A percentile compares a stretch with the other conserved stretches of the same genome.
phyloP scores from a whole-genome alignment of 805 yeast species.

The Vanderwaltozyma tropicalis region DNA sequence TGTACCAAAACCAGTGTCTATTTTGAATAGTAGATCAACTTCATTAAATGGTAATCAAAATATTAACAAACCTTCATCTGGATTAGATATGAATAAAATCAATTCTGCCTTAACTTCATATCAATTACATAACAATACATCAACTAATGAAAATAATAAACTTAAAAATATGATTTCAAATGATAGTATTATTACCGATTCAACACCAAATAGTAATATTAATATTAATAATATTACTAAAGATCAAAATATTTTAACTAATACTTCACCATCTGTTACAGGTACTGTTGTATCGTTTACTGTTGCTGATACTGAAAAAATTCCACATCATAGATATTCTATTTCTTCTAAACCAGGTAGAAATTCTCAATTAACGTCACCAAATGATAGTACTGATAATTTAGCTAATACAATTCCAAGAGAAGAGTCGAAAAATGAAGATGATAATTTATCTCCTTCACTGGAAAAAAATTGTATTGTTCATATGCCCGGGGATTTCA shows the following conservation, averaged over 20 bases:
- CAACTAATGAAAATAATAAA: not conserved
- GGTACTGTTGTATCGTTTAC: conserved; percentile 4
- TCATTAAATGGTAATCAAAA: conserved; percentile 1
- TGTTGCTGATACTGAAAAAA: conserved; percentile 25
- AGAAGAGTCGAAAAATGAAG: not conserved
- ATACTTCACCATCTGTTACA: not conserved
- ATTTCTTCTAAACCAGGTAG: conserved; percentile 39
- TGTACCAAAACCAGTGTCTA: conserved; percentile 10
- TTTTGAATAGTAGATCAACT: conserved; percentile 7
- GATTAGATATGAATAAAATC: not conserved
- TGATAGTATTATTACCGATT: not conserved
- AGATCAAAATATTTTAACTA: not conserved
- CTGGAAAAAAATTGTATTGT: conserved; percentile 24
- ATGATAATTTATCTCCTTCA: conserved; percentile 6
- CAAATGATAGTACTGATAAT: conserved; percentile 6
- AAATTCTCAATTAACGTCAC: conserved; percentile 9
- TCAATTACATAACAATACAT: not conserved
- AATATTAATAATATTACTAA: not conserved
- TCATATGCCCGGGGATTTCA: conserved; percentile 30
- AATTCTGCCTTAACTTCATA: not conserved
- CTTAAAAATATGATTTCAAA: not conserved
- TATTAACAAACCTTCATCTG: not conserved
- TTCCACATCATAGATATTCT: conserved; percentile 42
- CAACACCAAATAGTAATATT: not conserved
- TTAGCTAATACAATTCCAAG: not conserved